A percentile compares a stretch with the other conserved stretches of the same genome.
Conservation (phyloP, 2,329 filamentous ascomycete genomes). For the Ambrosiella beaveri region DNA sequence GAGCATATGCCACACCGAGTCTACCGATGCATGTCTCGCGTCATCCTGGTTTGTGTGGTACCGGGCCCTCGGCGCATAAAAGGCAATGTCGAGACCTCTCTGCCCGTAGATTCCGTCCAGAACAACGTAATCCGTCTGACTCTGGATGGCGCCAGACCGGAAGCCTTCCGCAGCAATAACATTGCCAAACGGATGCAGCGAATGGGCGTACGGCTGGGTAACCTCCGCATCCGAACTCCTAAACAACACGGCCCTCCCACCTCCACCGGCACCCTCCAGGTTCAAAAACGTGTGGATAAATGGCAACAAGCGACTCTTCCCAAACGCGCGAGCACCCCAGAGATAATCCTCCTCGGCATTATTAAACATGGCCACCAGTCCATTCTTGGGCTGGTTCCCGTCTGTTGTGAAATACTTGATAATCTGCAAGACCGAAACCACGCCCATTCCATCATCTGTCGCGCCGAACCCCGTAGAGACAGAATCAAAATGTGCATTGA, state of each 20-base stretch:
- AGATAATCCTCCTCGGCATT: conserved; percentile 91
- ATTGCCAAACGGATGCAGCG: conserved; percentile 63
- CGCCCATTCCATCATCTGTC: conserved; percentile 84
- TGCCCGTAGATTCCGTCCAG: conserved; percentile 64
- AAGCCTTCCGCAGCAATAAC: conserved; percentile 76
- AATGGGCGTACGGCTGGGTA: conserved; percentile 56
- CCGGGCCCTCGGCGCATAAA: conserved; percentile 66
- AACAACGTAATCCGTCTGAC: conserved; percentile 77
- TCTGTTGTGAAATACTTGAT: conserved; percentile 67
- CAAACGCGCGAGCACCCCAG: conserved; percentile 72
- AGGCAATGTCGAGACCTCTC: conserved; percentile 80
- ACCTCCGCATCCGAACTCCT: conserved; percentile 76
- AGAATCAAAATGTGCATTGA: conserved; percentile 91
- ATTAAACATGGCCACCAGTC: conserved; percentile 74
- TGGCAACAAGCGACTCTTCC: conserved; percentile 61
- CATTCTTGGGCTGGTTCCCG: conserved; percentile 56
- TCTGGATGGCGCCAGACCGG: conserved; percentile 57
- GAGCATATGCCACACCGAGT: conserved; percentile 84
- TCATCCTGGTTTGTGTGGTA: conserved; percentile 92
- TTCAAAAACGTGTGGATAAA: conserved; percentile 84
- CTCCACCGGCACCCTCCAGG: conserved; percentile 84
- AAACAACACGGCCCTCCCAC: conserved; percentile 74
- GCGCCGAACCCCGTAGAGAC: conserved; percentile 86
- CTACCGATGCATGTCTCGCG: conserved; percentile 53
- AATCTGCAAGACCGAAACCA: conserved; percentile 71